These are phyloP conservation scores for Ambispora gerdemannii DNA, from an alignment of 192 early-diverging fungal genomes.

Conservation along the genomic window DNA sequence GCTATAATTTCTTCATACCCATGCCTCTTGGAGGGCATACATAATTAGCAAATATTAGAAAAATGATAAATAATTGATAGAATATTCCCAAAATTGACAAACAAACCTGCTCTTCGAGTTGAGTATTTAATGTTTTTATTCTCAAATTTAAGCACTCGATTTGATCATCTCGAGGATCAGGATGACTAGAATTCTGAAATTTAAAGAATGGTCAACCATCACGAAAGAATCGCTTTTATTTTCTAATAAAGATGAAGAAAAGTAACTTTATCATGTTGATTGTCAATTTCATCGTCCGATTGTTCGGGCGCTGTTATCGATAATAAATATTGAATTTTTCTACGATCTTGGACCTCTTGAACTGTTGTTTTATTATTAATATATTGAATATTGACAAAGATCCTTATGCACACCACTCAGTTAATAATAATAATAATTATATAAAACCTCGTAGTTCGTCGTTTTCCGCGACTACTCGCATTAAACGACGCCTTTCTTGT, in stretches of 20 bases:
- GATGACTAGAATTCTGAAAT: neutral
- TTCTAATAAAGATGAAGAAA: too few relatives aligned
- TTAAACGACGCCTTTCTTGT: constrained; percentile 3
- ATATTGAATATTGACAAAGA: neutral
- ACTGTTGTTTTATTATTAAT: neutral
- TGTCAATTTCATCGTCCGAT: neutral
- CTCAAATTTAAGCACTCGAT: constrained; percentile 4
- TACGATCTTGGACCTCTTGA: constrained; percentile 10
- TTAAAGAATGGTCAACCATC: too few relatives aligned
- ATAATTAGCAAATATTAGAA: neutral
- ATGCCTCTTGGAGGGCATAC: constrained; percentile 32
- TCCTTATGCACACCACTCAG: too few relatives aligned
- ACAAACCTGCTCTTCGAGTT: constrained; percentile 31
- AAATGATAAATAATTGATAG: neutral
- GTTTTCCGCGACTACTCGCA: constrained; percentile 10
- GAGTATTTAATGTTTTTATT: constrained; percentile 19
- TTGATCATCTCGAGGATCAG: neutral
- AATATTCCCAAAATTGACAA: neutral
- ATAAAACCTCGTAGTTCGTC: constrained; percentile 13
- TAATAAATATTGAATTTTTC: constrained; percentile 22
- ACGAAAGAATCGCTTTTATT: too few relatives aligned
- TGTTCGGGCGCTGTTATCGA: constrained; percentile 4
- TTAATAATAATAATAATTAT: too few relatives aligned
- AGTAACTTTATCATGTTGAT: neutral
- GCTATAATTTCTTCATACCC: constrained; percentile 47